A percentile compares a stretch with the other conserved stretches of the same genome.
Evolutionary conservation across 495 filamentous ascomycete genomes (phyloP).

Genomic region (Oidiodendron maius): DNA sequence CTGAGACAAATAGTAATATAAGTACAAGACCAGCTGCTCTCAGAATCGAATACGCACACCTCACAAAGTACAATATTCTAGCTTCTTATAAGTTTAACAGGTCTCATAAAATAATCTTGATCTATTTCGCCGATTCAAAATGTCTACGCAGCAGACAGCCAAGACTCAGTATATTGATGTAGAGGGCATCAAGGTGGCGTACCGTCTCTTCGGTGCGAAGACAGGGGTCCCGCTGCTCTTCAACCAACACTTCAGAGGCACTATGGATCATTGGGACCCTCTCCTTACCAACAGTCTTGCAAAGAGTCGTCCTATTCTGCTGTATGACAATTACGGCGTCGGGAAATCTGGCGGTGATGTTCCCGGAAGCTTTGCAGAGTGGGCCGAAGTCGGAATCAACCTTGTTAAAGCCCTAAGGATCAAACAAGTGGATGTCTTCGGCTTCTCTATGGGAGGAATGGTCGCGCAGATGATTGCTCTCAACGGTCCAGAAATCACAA

Average conservation of each 20-base stretch:
- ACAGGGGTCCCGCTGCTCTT: constrained; percentile 24
- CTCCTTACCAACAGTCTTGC: constrained; percentile 26
- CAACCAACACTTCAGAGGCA: constrained; percentile 30
- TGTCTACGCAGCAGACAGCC: constrained; percentile 30
- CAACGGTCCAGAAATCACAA: background rate
- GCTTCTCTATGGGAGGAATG: constrained; percentile 28
- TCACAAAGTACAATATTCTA: too few species aligned
- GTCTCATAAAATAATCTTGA: too few species aligned
- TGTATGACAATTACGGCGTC: constrained; percentile 27
- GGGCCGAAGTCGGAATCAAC: constrained; percentile 25
- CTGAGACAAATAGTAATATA: too few species aligned
- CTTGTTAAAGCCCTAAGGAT: constrained; percentile 26
- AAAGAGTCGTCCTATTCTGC: constrained; percentile 17
- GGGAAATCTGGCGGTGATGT: constrained; percentile 21
- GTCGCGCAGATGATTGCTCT: constrained; percentile 21
- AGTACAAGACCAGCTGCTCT: too few species aligned
- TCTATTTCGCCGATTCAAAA: constrained; percentile 4
- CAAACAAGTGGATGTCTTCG: constrained; percentile 25
- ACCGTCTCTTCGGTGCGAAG: constrained; percentile 29
- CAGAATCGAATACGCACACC: too few species aligned
- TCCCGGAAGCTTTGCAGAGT: constrained; percentile 15
- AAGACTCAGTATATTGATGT: constrained; percentile 23
- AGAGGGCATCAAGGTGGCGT: constrained; percentile 26
- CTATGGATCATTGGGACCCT: constrained; percentile 26
- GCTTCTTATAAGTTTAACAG: too few species aligned